Evolutionary conservation across 371 early-diverging fungal species (phyloP).

Genomic region (Lichtheimia ornata): DNA sequence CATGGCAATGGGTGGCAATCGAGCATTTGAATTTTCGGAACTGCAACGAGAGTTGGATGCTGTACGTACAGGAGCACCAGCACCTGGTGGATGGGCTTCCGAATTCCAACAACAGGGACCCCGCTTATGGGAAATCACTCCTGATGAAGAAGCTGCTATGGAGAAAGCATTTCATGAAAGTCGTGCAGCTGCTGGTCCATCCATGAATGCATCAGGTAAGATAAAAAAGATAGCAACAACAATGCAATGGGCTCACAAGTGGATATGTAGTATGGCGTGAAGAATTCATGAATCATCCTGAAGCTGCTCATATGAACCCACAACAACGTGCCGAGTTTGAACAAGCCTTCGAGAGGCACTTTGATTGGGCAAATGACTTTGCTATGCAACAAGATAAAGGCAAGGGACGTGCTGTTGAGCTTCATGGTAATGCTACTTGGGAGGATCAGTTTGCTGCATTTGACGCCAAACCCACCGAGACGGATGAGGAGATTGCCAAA

Average conservation of each 20-base stretch:
- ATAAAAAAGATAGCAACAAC: no score
- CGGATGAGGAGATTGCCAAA: conserved; percentile 50
- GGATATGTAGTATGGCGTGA: conserved; percentile 52
- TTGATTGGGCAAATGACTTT: conserved; percentile 67
- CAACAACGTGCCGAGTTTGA: conserved; percentile 62
- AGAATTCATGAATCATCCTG: conserved; percentile 62
- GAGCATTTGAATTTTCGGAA: conserved; percentile 54
- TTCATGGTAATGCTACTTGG: conserved; percentile 52
- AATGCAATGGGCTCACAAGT: neutral
- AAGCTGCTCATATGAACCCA: conserved; percentile 40
- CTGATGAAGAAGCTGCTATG: conserved; percentile 62
- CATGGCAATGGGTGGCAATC: conserved; percentile 13
- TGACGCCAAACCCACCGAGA: conserved; percentile 37
- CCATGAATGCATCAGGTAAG: conserved; percentile 31
- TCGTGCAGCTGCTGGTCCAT: conserved; percentile 35
- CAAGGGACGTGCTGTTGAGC: conserved; percentile 42
- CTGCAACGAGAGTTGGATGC: conserved; percentile 54
- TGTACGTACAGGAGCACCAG: conserved; percentile 35
- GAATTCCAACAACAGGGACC: conserved; percentile 57
- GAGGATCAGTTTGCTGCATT: conserved; percentile 73
- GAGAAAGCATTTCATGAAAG: conserved; percentile 61
- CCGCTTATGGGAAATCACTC: conserved; percentile 56
- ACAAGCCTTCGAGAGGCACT: conserved; percentile 63
- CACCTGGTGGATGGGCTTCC: conserved; percentile 47
- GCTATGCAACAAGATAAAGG: conserved; percentile 55